These are phyloP conservation scores for Gossypium trilobum DNA, from an alignment of 441 rosid species.

Conservation along the genomic window DNA sequence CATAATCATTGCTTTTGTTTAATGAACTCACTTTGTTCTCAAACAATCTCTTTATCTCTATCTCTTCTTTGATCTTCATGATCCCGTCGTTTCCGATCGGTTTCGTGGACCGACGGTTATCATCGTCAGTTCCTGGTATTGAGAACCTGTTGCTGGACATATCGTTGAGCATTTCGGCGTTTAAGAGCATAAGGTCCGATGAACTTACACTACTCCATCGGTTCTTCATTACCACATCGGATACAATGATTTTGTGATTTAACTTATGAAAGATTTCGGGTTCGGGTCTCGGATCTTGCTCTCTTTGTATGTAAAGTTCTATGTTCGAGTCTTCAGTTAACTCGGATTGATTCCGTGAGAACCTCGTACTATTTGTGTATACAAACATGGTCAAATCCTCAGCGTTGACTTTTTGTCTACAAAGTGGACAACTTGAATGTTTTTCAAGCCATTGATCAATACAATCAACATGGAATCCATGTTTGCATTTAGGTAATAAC, in stretches of 20 bases:
- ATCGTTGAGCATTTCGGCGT: constrained; percentile 59
- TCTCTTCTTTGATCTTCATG: constrained; percentile 41
- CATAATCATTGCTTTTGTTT: constrained; percentile 15
- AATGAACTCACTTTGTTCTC: constrained; percentile 30
- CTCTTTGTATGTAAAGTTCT: constrained; percentile 62
- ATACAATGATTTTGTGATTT: constrained; percentile 58
- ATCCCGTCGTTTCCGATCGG: constrained; percentile 24
- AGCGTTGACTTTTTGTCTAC: constrained; percentile 37
- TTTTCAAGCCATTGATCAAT: constrained; percentile 62
- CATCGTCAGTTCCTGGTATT: constrained; percentile 15
- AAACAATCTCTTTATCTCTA: constrained; percentile 44
- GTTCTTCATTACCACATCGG: constrained; percentile 57
- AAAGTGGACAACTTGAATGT: constrained; percentile 14
- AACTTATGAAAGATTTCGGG: constrained; percentile 35
- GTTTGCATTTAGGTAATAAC: constrained; percentile 50
- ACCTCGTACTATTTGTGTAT: constrained; percentile 47
- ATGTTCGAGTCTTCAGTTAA: constrained; percentile 39
- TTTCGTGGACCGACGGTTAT: not conserved
- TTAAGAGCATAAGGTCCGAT: constrained; percentile 70
- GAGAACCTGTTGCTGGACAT: constrained; percentile 50
- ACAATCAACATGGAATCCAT: constrained; percentile 54
- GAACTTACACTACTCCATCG: constrained; percentile 89
- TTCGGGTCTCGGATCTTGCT: constrained; percentile 25
- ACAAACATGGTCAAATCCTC: constrained; percentile 42
- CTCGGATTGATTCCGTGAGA: constrained; percentile 39